These are phyloP conservation scores for Rutstroemia sp. DNA, from an alignment of 2,329 filamentous ascomycete species.

Conservation along the genomic window DNA sequence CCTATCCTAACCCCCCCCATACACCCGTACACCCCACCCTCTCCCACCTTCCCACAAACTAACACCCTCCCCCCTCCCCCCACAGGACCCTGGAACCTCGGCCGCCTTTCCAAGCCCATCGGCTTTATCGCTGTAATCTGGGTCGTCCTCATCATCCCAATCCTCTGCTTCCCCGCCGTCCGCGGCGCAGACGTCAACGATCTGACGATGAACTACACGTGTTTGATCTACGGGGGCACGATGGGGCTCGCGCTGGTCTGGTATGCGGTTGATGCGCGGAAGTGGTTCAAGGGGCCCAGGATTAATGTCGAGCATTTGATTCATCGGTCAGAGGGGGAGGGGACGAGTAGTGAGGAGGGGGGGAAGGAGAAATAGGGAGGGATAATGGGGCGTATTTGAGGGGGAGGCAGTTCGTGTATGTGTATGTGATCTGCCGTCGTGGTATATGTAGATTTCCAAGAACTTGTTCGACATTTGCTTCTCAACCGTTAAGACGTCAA, in stretches of 20 bases:
- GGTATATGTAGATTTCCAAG: too few relatives aligned
- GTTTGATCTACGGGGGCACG: constrained; percentile 56
- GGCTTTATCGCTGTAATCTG: constrained; percentile 51
- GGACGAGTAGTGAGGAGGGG: not conserved
- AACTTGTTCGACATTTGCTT: too few relatives aligned
- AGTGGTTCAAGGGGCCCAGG: constrained; percentile 66
- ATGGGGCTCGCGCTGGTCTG: constrained; percentile 53
- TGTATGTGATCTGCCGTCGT: too few relatives aligned
- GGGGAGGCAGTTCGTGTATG: too few relatives aligned
- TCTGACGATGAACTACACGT: constrained; percentile 60
- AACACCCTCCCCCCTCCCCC: constrained; percentile 33
- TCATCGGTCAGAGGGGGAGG: not conserved
- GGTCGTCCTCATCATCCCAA: constrained; percentile 59
- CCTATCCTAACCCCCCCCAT: too few relatives aligned
- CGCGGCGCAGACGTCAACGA: constrained; percentile 46
- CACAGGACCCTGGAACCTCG: constrained; percentile 55
- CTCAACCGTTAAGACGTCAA: too few relatives aligned
- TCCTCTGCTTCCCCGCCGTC: constrained; percentile 56
- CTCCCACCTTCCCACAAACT: not conserved
- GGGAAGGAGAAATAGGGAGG: not conserved
- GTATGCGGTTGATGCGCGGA: constrained; percentile 56
- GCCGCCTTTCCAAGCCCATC: constrained; percentile 48
- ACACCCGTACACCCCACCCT: not conserved
- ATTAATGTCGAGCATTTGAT: constrained; percentile 48
- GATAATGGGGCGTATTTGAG: too few relatives aligned